A percentile compares a stretch with the other conserved stretches of the same genome.
phyloP scores from a whole-genome alignment of 2,329 filamentous ascomycete genomes.

The Phialocephala subalpina region DNA sequence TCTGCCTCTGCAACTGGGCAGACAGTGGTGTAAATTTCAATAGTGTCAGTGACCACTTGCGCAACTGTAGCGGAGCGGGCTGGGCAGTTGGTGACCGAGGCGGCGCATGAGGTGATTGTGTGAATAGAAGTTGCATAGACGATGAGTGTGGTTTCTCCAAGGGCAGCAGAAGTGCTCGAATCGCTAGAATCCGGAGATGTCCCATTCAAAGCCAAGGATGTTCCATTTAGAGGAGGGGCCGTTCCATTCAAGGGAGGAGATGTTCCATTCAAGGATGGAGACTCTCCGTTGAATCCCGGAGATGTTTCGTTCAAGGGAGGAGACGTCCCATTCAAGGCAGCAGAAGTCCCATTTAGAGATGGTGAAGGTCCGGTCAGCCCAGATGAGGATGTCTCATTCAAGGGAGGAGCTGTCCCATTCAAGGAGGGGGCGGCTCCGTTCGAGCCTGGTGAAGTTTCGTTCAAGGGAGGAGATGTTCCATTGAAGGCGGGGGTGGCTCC shows the following conservation, averaged over 20 bases:
- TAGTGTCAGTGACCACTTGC: neutral
- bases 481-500: neutral
- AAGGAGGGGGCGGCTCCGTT: neutral
- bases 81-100: slow-evolving; percentile 1
- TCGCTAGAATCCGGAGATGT: neutral
- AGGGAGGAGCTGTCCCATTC: neutral
- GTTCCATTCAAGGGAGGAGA: neutral
- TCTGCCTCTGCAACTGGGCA: neutral
- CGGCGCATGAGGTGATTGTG: neutral
- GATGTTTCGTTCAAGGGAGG: neutral
- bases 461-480: neutral
- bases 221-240: neutral
- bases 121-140: neutral
- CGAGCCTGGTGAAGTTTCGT: neutral
- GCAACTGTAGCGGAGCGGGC: neutral
- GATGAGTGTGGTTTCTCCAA: neutral
- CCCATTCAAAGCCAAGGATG: neutral
- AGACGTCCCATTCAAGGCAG: neutral
- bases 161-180: neutral
- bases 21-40: neutral
- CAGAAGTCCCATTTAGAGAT: neutral
- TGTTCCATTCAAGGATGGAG: neutral
- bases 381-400: neutral
- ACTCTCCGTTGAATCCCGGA: neutral
- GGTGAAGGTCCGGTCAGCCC: neutral